Base-by-base conservation (phyloP, 139 green algal genomes). In the Protoeuglena noctilucae region DNA sequence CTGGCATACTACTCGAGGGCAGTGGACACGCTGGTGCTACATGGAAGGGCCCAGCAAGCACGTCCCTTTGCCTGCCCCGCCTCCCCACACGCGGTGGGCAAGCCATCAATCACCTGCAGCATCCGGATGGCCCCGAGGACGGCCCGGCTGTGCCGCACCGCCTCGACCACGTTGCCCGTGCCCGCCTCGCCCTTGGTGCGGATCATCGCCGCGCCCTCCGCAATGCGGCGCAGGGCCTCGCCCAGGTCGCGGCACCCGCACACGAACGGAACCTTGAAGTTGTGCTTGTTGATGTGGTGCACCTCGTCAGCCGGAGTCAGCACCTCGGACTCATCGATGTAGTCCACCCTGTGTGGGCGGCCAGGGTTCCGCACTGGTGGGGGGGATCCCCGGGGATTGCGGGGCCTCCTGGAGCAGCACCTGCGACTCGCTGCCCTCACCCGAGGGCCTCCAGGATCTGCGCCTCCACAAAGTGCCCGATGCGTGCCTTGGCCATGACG, bases 271-370 rank as follows among this genome's bases (percentile, higher is more conserved):
- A 95, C 83, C 72, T 89, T 93, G 82, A 95, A 98, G 71, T 94
- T 90, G 77, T 97, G 91, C 86, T 99, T 99, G 86, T 97, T 97
- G 70, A 93, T 98, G 91, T 99, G 91, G 73, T 99, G 85, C 28
- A 91, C 71, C 55, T 99, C 91, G 62, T 99, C 91, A 22, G 91
- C 91, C 19, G 90, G 91, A 6, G 91, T 98, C 7, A 99, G 77
- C 40, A 99, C 83, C 82, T 92, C 66, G 25, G 34, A 43, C 34
- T 43, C 34, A 12, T 55, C 34, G 34, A 43, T 43, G 34, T 43
- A 43, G 34, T 43, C 34, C 9, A 43, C 12, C 9, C n/a, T n/a
- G n/a, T n/a, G n/a, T n/a, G n/a, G n/a, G n/a, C n/a, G n/a, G n/a
- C n/a, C n/a, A n/a, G n/a, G n/a, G n/a, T n/a, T n/a, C n/a, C n/a